phyloP scores from a whole-genome alignment of 2,329 filamentous ascomycete species.

The Phyllosticta citribraziliensis region DNA sequence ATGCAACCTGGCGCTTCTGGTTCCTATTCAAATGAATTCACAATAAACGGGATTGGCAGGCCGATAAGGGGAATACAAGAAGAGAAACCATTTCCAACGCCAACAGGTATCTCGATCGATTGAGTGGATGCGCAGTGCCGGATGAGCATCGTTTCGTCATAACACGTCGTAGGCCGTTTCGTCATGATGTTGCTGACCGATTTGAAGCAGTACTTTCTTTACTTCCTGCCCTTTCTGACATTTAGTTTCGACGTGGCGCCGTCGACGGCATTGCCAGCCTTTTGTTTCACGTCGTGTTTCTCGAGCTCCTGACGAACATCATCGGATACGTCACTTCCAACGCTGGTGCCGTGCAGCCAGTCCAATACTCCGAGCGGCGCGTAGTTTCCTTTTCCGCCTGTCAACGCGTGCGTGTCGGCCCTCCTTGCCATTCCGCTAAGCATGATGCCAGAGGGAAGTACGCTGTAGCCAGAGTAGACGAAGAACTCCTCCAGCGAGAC shows the following conservation, averaged over 20 bases:
- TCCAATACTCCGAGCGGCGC: conserved; percentile 50
- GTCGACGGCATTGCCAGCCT: conserved; percentile 20
- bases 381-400: conserved; percentile 48
- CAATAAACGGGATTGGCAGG: conserved; percentile 9
- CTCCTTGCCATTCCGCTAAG: conserved; percentile 48
- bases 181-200: conserved; percentile 10
- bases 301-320: conserved; percentile 47
- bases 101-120: neutral
- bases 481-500: conserved; percentile 58
- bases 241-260: conserved; percentile 21
- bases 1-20: conserved; percentile 11
- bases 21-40: conserved; percentile 10
- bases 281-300: conserved; percentile 43
- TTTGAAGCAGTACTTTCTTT: conserved; percentile 11
- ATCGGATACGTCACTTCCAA: conserved; percentile 48
- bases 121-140: neutral
- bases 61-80: conserved; percentile 8
- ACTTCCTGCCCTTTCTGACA: conserved; percentile 18
- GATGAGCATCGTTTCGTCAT: neutral
- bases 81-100: neutral
- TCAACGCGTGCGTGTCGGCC: conserved; percentile 50
- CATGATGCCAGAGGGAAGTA: conserved; percentile 46
- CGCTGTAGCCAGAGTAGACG: conserved; percentile 57
- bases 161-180: neutral
- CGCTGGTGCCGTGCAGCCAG: conserved; percentile 26